Base-by-base conservation (phyloP, 768 basidiomycete species). In the Lanmaoa pseudosensibilis region DNA sequence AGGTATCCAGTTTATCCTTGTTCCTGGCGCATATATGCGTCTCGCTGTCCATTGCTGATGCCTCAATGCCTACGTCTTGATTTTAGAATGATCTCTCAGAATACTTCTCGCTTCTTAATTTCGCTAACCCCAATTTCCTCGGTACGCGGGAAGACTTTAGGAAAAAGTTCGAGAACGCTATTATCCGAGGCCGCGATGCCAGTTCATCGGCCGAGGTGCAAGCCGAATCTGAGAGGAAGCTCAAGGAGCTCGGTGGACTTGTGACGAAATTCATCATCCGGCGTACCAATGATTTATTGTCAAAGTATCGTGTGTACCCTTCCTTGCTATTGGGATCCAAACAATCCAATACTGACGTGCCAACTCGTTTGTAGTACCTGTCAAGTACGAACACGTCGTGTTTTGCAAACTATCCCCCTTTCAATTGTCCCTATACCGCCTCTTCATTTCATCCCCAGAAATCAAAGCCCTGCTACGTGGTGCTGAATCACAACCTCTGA, bases 381-480 rank as follows among this genome's bases (percentile, higher is more conserved):
- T 99, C 75, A 99, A 99, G 72, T 98, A 98, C 75, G 97, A 98
- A 70, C 94, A 98, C 57, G 90, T 98, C 58, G 94, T 98, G 0
- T 98, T 97, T 73, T 98, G 94, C 69, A 80, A 83, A 40, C 81
- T 91, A 5, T 93, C 92, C 2, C 78, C 87, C 16, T 86, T 97
- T 63, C 94, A 98, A 64, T 74, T 92, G 15, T 77, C 90, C 8
- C 77, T 98, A 3, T 98, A 98, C 68, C 86, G 86, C 46, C 79
- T 92, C 32, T 98, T 98, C 68, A 95, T 96, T 58, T 87, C 86
- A 4, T 96, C 94, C 2, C 92, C 93, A 8, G 93, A 93, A 66
- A 96, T 96, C 64, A 91, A 92, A 67, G 89, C 91, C 15, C 76
- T 97, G 1, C 81, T 98, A 4, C 87, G 93, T 12, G 94, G 94